Base-by-base conservation (phyloP, 805 yeast genomes). In the Ogataea minuta region DNA sequence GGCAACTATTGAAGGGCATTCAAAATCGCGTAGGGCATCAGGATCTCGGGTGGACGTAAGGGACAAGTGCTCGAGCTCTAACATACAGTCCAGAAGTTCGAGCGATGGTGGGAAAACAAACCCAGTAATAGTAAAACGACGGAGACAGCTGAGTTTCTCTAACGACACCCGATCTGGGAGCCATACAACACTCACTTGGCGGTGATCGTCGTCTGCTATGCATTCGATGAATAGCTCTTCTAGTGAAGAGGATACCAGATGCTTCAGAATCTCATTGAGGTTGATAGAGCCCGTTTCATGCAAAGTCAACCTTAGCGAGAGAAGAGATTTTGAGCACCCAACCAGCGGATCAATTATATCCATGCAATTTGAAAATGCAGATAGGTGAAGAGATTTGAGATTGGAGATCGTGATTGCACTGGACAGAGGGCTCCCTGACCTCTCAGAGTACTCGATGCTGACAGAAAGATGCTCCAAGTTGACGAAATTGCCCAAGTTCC, bases 41-140 rank as follows among this genome's bases (percentile, higher is more conserved):
- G 49, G 49, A 24, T 42, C 46, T 15, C 28, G 34, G 2, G 49
- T 42, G 4, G 40, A 30, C 9, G 31, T 36, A 11, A 45, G 33
- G 4, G 24, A 19, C 12, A 42, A 30, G 9, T 31, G 33, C 21
- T 25, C 15, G 15, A 45, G 28, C 10, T 11, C 7, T 7, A 36
- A 26, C 14, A 45, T 23, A 1, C 14, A 9, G 35, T 45, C 32
- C 26, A 45, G 23, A 28, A 45, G 39, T 13, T 26, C 16, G 23
- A 45, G 21, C 12, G 23, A 27, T 3, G 39, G 27, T 7, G 43
- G 23, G 28, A 29, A 25, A 15, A 39, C 38, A 17, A 42, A 30
- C 7, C 46, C 49, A 9, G 36, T 28, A 12, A 45, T 31, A 10
- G 16, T 21, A 9, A 41, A 20, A 14, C 10, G 23, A 15, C 16